Evolutionary conservation across 805 yeast genomes (phyloP).

Genomic region (Saturnispora sanitii): DNA sequence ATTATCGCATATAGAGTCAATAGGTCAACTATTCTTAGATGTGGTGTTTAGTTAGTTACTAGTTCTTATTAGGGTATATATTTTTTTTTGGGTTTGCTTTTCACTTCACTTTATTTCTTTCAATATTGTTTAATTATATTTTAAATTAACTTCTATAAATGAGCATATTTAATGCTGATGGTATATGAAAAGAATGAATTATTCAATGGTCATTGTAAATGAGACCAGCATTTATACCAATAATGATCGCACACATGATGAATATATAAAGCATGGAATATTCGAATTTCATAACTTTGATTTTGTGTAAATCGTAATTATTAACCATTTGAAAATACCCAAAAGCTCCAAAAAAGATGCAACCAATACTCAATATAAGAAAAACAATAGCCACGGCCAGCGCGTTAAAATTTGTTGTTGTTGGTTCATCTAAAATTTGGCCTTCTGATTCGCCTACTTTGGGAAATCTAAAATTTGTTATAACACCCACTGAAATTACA

Average conservation of each 20-base stretch:
- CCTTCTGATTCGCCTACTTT: neutral
- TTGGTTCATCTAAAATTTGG: neutral
- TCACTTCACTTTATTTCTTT: too few relatives aligned
- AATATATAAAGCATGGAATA: constrained; percentile 3
- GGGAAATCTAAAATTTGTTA: constrained; percentile 35
- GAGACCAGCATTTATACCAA: constrained; percentile 3
- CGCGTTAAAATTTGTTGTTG: neutral
- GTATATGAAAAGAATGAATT: too few relatives aligned
- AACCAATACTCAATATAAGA: constrained; percentile 5
- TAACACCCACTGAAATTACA: constrained; percentile 37
- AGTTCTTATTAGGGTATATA: neutral
- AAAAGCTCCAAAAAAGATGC: constrained; percentile 8
- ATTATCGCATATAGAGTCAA: constrained; percentile 84
- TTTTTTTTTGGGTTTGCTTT: neutral
- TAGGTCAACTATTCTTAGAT: constrained; percentile 68
- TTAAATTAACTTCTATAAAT: too few relatives aligned
- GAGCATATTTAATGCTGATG: too few relatives aligned
- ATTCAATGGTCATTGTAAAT: neutral
- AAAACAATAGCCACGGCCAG: constrained; percentile 4
- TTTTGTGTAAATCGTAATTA: constrained; percentile 5
- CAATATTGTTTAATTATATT: too few relatives aligned
- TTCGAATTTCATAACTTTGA: constrained; percentile 4
- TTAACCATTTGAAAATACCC: constrained; percentile 9
- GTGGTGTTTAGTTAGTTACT: constrained; percentile 38
- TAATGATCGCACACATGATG: constrained; percentile 2